Base-by-base conservation (phyloP, 139 green algal genomes). In the Gonium pectorale region DNA sequence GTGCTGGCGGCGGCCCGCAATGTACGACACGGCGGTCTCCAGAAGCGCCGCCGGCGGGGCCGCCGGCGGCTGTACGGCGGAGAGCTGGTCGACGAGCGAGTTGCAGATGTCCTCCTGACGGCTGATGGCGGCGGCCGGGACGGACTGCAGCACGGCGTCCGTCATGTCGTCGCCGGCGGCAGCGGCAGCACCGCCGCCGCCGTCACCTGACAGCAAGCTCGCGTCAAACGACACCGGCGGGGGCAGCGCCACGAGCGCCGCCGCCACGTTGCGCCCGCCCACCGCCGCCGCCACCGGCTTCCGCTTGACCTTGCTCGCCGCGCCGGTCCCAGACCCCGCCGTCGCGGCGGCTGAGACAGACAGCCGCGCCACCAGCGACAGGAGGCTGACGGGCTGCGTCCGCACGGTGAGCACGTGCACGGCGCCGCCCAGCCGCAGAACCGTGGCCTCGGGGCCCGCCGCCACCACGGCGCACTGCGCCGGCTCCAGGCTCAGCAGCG, bases 341-440 rank as follows among this genome's bases (percentile, higher is more conserved):
- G 59, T 41, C 59, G 56, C 75, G 46, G 43, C 64, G 13, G 70
- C 69, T 5, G 71, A 52, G 17, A 88, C 56, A 4, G 84, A 73
- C 41, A 88, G 67, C 33, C 63, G 62, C 3, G 77, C 77, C 7
- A 89, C 77, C 9, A 89, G 41, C 9, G 85, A 83, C 31, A 89
- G 43, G 49, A 89, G 38, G 44, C 33, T 86, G 0, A 83, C 85
- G 8, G 75, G 77, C 54, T 71, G 67, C 11, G 59, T 62, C n/a
- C 31, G 49, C 26, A 89, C 22, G 21, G 31, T 26, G 3, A 89
- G 43, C 41, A 59, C 75, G 31, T 78, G 44, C 37, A 80, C 43
- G 8, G 44, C 40, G 13, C 38, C 64, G 19, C 68, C 52, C 29
- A 89, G 44, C 29, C 78, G 85, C 31, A 89, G 24, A 0, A 86